These are phyloP conservation scores for Hypocrella siamensis DNA, from an alignment of 2,329 filamentous ascomycete genomes.

Conservation along the genomic window DNA sequence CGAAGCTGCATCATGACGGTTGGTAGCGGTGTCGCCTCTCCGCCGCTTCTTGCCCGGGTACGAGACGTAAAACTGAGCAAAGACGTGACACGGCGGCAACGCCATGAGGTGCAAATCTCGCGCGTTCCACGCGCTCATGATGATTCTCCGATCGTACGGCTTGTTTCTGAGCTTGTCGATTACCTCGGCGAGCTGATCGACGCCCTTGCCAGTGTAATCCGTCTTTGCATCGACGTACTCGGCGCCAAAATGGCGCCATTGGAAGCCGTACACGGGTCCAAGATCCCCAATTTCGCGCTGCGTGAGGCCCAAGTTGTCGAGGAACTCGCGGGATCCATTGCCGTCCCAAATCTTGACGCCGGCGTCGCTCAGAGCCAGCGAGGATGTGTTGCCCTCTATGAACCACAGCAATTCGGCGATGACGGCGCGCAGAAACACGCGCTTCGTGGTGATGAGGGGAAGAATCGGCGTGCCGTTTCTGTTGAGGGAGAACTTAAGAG, in stretches of 20 bases:
- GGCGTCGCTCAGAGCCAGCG: slow-evolving; percentile 55
- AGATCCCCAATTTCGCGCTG: slow-evolving; percentile 80
- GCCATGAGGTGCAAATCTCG: slow-evolving; percentile 77
- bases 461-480: slow-evolving; percentile 48
- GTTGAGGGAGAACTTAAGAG: slow-evolving; percentile 75
- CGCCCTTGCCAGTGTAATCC: slow-evolving; percentile 77
- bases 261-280: slow-evolving; percentile 93
- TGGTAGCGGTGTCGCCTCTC: slow-evolving; percentile 2
- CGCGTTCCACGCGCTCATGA: slow-evolving; percentile 90
- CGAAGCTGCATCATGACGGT: no score
- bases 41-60: slow-evolving; percentile 33
- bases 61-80: slow-evolving; percentile 88
- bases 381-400: slow-evolving; percentile 69
- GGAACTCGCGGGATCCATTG: slow-evolving; percentile 80
- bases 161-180: slow-evolving; percentile 68
- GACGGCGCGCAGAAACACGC: slow-evolving; percentile 83
- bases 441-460: slow-evolving; percentile 91
- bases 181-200: slow-evolving; percentile 87
- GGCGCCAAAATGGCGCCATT: slow-evolving; percentile 96
- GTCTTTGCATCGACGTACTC: slow-evolving; percentile 64
- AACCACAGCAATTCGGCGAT: slow-evolving; percentile 95
- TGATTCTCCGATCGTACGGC: slow-evolving; percentile 80
- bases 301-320: slow-evolving; percentile 68
- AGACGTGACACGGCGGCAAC: slow-evolving; percentile 91
- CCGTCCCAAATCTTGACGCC: slow-evolving; percentile 98